These are phyloP conservation scores for Combretum micranthum DNA, from an alignment of 345 rosid species.

Conservation along the genomic window DNA sequence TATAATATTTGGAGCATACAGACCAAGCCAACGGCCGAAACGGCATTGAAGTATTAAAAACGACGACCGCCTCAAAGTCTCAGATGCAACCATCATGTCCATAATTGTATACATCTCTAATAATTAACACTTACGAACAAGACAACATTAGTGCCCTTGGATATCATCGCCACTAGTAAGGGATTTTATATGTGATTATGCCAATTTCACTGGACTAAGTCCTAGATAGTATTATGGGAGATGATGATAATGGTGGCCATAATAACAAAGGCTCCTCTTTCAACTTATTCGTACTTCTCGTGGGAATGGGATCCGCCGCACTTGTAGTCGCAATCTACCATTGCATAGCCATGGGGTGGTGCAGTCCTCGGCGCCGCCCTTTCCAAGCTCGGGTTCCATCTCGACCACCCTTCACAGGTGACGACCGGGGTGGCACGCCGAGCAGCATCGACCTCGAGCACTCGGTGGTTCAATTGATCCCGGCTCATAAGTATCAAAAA, in stretches of 20 bases:
- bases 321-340: slow-evolving; percentile 33
- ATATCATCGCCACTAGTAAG: too few species aligned
- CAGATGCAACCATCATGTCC: too few species aligned
- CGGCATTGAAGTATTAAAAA: too few species aligned
- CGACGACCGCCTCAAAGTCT: too few species aligned
- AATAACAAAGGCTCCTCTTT: too few species aligned
- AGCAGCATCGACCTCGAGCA: slow-evolving; percentile 17
- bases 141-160: too few species aligned
- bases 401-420: neutral
- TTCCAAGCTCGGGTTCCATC: neutral
- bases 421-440: neutral
- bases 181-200: too few species aligned
- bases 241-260: neutral
- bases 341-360: slow-evolving; percentile 23
- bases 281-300: slow-evolving; percentile 13
- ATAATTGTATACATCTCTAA: too few species aligned
- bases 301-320: slow-evolving; percentile 25
- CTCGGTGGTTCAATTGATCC: slow-evolving; percentile 27
- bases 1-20: too few species aligned
- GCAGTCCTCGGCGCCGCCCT: slow-evolving; percentile 2
- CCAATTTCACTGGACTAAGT: too few species aligned
- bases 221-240: neutral
- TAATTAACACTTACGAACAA: too few species aligned
- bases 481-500: slow-evolving; percentile 26
- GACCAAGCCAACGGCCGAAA: too few species aligned